phyloP scores from a whole-genome alignment of 164 flowering plant species.

The Nymphaea thermarum region DNA sequence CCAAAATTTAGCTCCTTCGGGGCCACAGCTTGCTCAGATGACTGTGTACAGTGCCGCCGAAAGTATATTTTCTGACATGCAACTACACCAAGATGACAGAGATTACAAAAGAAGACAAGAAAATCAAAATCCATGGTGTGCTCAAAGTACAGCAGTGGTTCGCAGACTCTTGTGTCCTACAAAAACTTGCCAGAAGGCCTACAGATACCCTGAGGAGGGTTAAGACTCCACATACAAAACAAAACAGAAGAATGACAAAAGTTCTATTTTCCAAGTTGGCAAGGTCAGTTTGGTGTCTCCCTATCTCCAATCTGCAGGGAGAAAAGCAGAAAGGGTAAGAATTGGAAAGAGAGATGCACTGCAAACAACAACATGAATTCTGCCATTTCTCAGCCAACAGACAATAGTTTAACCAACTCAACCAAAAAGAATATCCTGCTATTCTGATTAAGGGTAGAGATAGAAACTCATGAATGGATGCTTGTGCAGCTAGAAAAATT shows the following conservation, averaged over 20 bases:
- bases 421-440: background rate
- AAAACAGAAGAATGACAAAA: constrained; percentile 37
- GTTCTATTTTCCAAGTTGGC: constrained; percentile 47
- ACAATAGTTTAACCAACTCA: background rate
- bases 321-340: background rate
- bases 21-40: too few relatives aligned
- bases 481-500: too few relatives aligned
- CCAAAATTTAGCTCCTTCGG: too few relatives aligned
- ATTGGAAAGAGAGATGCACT: background rate
- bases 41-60: too few relatives aligned
- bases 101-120: background rate
- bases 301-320: constrained; percentile 37
- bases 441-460: background rate
- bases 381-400: background rate
- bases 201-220: background rate
- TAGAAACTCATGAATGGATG: background rate
- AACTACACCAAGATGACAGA: background rate
- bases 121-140: background rate
- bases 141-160: background rate
- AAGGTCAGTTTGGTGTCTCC: constrained; percentile 38
- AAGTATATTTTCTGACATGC: too few relatives aligned
- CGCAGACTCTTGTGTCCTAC: background rate
- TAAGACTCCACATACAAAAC: constrained; percentile 25
- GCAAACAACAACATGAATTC: background rate
- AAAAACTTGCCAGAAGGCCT: background rate